Percentiles rank a stretch among this genome's conserved stretches.
Conservation (phyloP, 2,329 filamentous ascomycete species). For the Aspergillus unguis region DNA sequence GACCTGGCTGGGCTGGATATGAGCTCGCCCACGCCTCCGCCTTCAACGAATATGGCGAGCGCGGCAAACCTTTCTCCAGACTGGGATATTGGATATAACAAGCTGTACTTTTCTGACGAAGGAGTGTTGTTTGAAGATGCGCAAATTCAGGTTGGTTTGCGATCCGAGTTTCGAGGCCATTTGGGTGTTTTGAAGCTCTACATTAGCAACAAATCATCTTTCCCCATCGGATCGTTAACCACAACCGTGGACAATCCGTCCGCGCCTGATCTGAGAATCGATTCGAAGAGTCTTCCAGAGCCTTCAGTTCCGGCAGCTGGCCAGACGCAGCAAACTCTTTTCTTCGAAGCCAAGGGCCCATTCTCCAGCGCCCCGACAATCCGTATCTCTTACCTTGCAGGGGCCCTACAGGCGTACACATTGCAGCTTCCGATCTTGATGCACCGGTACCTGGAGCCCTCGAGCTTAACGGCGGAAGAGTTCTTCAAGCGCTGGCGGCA, state of each 20-base stretch:
- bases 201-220: constrained; percentile 89
- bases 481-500: constrained; percentile 99
- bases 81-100: constrained; percentile 88
- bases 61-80: constrained; percentile 89
- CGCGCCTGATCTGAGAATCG: constrained; percentile 69
- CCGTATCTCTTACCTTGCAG: constrained; percentile 88
- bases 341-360: constrained; percentile 81
- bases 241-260: constrained; percentile 77
- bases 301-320: constrained; percentile 69
- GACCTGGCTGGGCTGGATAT: constrained; percentile 84
- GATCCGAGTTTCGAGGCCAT: constrained; percentile 92
- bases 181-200: constrained; percentile 94
- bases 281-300: constrained; percentile 84
- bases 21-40: constrained; percentile 57
- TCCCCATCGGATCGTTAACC: constrained; percentile 83
- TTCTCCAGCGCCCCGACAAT: constrained; percentile 84
- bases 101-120: constrained; percentile 73
- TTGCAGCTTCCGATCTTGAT: constrained; percentile 82
- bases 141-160: constrained; percentile 86
- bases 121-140: constrained; percentile 93
- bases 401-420: constrained; percentile 86
- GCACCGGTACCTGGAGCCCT: constrained; percentile 96
- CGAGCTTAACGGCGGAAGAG: constrained; percentile 80
- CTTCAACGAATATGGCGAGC: constrained; percentile 79
- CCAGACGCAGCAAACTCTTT: constrained; percentile 89